Evolutionary conservation across 2,329 filamentous ascomycete species (phyloP), one percentile per base, ranked within the genome.

Genomic region (Coniosporium tulheliwenetii): DNA sequence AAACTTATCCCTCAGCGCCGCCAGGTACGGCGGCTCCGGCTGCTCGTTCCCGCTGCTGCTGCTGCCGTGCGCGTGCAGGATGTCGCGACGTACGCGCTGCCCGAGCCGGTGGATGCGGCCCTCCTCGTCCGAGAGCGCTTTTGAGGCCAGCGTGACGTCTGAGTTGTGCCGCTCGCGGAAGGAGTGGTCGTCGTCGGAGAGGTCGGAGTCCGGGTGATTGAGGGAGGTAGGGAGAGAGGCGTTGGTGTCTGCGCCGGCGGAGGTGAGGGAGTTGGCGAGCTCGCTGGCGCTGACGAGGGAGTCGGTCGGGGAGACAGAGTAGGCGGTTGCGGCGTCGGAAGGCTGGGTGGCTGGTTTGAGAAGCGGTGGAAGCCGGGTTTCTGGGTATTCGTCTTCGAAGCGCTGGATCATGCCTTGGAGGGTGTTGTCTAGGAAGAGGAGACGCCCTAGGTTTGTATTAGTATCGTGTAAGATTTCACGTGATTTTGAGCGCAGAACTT

Each of bases 331-430:
- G 4, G 38, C 46, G 26, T 47, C 44, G 19, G 58, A 50, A 29
- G 15, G 26, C 39, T 32, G 10, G 42, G 39, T 7, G 34, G 30
- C 8, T 47, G 43, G 10, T 59, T n/a, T n/a, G 53, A 19, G 40
- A 40, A 30, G 42, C 41, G 31, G 40, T 42, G 33, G 39, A 35
- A 75, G 66, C 31, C 85, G 77, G 1, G 84, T 93, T 55, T 96
- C 89, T 0, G 91, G 91, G 52, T 86, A 96, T 59, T 96, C 89
- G 56, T 93, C 83, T 58, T 96, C 91, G 56, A 96, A 98, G 26
- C 91, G 81, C 56, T 85, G 79, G 53, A 96, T 96, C 64, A 96
- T 95, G 48, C 81, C 80, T 52, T 86, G 73, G 8, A 98, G 70
- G 0, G 91, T 96, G 45, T 81, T 70, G 52, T 95, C 86, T 29